Evolutionary conservation across 2,329 filamentous ascomycete species (phyloP), one percentile per base, ranked within the genome.

Genomic region (Elsinoe necatrix): DNA sequence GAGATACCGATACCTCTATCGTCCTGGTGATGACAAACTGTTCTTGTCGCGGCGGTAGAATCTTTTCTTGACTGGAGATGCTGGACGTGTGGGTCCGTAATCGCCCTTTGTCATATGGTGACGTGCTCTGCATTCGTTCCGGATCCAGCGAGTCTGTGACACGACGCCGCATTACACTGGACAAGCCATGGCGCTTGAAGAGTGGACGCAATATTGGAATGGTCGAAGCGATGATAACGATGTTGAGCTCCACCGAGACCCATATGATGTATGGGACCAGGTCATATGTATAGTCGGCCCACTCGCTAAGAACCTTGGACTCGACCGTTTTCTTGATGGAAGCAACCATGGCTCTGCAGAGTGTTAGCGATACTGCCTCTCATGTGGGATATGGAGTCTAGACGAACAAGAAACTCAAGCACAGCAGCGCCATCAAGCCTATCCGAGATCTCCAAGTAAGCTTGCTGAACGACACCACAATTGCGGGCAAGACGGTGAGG

Each of bases 191-290:
- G 4, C 54, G 47, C 51, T 54, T 59, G 60, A 65, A 65, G 1
- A 67, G 56, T 1, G 64, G 63, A 12, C 66, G 62, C 1, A 68
- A 55, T 3, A 67, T 57, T 1, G 66, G 66, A 4, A 67, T 60
- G 0, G 66, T 65, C 8, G 66, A 62, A 21, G 63, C 61, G 31
- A 67, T 65, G 35, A 68, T 67, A 48, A 68, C 66, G 21, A 67
- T 75, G 57, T 68, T 68, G 34, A 67, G 61, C 55, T 68, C 66
- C 51, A 68, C 58, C 2, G 62, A 62, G 11, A 67, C 58, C 61
- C 64, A 65, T 35, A 66, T 61, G 1, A 66, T 60, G 45, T 64
- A 68, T 3, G 59, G 51, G 23, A 59, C 57, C 2, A 68, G 61
- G 39, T 64, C 63, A 35, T 63, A 66, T 7, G 66, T 66, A 47